Evolutionary conservation across 1,284 basidiomycete genomes (phyloP), one percentile per base, ranked within the genome.

Genomic region (Fomitopsis betulina): DNA sequence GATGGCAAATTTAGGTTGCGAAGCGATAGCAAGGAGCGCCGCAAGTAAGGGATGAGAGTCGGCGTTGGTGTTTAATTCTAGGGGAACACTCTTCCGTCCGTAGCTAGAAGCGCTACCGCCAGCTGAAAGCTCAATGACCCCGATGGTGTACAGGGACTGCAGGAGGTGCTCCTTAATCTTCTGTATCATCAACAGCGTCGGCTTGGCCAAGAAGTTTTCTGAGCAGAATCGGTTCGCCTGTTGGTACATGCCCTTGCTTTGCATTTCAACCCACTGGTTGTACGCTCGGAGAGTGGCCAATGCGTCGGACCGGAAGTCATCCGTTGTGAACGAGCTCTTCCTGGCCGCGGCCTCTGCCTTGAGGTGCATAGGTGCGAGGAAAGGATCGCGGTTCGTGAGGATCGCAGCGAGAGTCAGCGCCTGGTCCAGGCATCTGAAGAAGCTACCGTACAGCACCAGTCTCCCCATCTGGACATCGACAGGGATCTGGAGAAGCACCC

Each of bases 1-100:
- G 56, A 98, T 84, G 2, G 93, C 95, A 75, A 95, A 97, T 72
- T 97, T 96, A n/a, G 96, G 96, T 64, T 95, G 93, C 0, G 85
- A 85, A 0, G 93, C 93, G 55, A 94, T 84, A 2, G 94, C 86
- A 64, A 98, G 90, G 55, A 98, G 78, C 1, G 91, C 93, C 12
- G 91, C 87, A 19, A 97, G 76, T n/a, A 98, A 73, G 15, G 96
- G 90, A 6, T 87, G 72, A 42, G 87, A 92, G 55, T 90, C 79
- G 35, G 83, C 83, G 68, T 98, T 93, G 62, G 75, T 77, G 68
- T 92, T 93, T 58, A 96, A 74, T 62, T 85, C 82, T 3, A 79
- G 72, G 7, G 93, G 93, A 10, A 94, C 79, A 5, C 63, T 62
- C 38, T 68, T 65, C 15, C 66, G 58, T 56, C 64, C 19, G 21